A percentile compares a stretch with the other conserved stretches of the same genome.
Conservation (phyloP, 352 stramenopile genomes). For the Phytophthora cactorum region DNA sequence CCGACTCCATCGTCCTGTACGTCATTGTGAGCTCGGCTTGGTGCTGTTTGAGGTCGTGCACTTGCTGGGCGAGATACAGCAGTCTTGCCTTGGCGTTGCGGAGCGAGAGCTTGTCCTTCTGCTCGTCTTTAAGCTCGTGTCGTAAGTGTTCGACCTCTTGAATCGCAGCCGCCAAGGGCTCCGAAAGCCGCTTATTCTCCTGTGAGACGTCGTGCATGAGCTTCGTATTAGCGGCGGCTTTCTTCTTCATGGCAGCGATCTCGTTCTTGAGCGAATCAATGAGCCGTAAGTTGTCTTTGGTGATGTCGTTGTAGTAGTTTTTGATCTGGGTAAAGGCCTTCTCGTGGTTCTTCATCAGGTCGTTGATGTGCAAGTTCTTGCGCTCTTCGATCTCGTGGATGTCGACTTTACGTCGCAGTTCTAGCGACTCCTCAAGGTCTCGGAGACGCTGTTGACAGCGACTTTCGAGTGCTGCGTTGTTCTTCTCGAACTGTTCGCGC, state of each 20-base stretch:
- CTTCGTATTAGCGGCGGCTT: constrained; percentile 90
- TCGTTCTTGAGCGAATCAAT: constrained; percentile 94
- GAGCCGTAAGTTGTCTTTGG: constrained; percentile 92
- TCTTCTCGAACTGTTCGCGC: constrained; percentile 91
- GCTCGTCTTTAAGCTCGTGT: constrained; percentile 89
- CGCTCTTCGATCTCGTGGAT: constrained; percentile 95
- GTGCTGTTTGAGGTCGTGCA: constrained; percentile 63
- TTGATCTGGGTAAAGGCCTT: constrained; percentile 95
- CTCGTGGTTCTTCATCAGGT: constrained; percentile 95
- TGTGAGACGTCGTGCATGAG: constrained; percentile 93
- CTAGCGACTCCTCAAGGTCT: constrained; percentile 85
- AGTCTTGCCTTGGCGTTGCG: constrained; percentile 89
- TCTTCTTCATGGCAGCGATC: constrained; percentile 94
- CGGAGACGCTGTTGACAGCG: constrained; percentile 74
- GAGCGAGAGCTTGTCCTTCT: constrained; percentile 93
- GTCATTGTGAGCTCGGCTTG: constrained; percentile 73
- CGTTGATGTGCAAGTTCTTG: constrained; percentile 96
- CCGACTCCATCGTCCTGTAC: constrained; percentile 81
- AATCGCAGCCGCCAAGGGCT: constrained; percentile 86
- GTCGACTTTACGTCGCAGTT: constrained; percentile 92
- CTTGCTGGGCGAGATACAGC: constrained; percentile 75
- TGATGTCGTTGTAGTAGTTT: constrained; percentile 97
- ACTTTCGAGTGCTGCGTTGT: constrained; percentile 74
- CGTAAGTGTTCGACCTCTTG: constrained; percentile 91
- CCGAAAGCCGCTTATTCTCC: constrained; percentile 93